Base-by-base conservation (phyloP, 805 yeast species). In the Metschnikowia peoriensis region DNA sequence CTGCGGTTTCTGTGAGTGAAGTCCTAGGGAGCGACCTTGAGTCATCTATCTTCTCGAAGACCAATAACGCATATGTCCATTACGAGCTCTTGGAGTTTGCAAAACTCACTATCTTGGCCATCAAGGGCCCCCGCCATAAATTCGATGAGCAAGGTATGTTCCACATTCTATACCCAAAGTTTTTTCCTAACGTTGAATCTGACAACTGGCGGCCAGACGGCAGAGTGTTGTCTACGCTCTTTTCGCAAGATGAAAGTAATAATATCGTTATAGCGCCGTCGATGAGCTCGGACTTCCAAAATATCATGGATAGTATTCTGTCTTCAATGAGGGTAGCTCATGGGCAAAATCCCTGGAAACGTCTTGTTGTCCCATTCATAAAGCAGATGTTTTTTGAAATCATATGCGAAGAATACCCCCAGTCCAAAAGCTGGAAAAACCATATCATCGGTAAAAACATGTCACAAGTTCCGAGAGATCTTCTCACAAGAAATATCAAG, bases 141-240 rank as follows among this genome's bases (percentile, higher is more conserved):
- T 65, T 73, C 49, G 67, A 64, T 44, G 78, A 73, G 49, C 79
- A 75, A 52, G 74, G 72, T 50, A 67, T 73, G 67, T 61, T 74
- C 41, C 79, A 75, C 50, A 74, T 75, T 32, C 61, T 74, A 15
- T 75, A 75, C 56, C 79, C 79, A 12, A 72, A 72, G 47, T 73
- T 72, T 59, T 75, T 69, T 46, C 77, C 77, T 41, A 73, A 74
- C 46, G 63, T 70, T 28, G 77, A 73, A 48, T 66, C 73, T 0
- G 77, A 73, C 52, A 74, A 73, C 46, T 75, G 78, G 77, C 42
- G 55, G 11, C 74, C 73, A 0, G 55, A 61, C 32, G 56, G 55
- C 11, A 54, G 61, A 29, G 53, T 63, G 8, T 28, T 62, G 10
- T 53, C 56, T 14, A 51, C 58, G 38, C 52, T 68, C 17, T 61